Conservation (phyloP, 1,284 basidiomycete species). For the Athelia sp. region DNA sequence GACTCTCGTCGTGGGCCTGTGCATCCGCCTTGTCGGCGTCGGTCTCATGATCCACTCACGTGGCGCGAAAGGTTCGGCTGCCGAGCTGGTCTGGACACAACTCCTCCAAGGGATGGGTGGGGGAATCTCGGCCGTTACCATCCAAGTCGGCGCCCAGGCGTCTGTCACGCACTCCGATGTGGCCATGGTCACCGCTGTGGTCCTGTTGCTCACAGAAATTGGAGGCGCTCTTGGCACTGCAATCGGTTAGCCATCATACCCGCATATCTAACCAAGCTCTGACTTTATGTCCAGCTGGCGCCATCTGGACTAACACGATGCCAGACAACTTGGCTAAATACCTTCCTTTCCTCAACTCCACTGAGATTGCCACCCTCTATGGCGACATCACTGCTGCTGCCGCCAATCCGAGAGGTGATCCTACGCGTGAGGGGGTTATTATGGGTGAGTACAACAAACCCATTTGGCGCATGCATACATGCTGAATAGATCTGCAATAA, state of each 20-base stretch:
- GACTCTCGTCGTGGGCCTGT: slow-evolving; percentile 61
- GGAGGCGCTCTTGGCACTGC: slow-evolving; percentile 72
- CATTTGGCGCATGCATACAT: neutral
- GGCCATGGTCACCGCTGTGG: slow-evolving; percentile 77
- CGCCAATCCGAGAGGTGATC: slow-evolving; percentile 41
- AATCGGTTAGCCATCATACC: slow-evolving; percentile 36
- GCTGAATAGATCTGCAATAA: neutral
- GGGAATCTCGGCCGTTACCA: slow-evolving; percentile 66
- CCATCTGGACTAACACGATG: slow-evolving; percentile 59
- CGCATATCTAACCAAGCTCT: neutral
- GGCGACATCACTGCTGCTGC: slow-evolving; percentile 46
- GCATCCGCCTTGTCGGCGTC: slow-evolving; percentile 67
- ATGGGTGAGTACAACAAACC: slow-evolving; percentile 26
- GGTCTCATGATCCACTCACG: slow-evolving; percentile 72
- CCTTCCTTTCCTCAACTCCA: slow-evolving; percentile 39
- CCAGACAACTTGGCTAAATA: slow-evolving; percentile 50
- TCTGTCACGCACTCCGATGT: slow-evolving; percentile 73
- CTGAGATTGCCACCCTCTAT: slow-evolving; percentile 35
- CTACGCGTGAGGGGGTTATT: slow-evolving; percentile 56
- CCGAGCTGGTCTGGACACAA: slow-evolving; percentile 65
- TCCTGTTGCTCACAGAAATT: slow-evolving; percentile 77
- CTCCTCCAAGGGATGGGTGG: slow-evolving; percentile 77
- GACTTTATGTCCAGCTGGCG: slow-evolving; percentile 33
- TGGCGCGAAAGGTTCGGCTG: slow-evolving; percentile 53
- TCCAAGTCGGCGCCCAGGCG: slow-evolving; percentile 77